Base-by-base conservation (phyloP, 495 filamentous ascomycete genomes). In the Penicillium crystallinum region DNA sequence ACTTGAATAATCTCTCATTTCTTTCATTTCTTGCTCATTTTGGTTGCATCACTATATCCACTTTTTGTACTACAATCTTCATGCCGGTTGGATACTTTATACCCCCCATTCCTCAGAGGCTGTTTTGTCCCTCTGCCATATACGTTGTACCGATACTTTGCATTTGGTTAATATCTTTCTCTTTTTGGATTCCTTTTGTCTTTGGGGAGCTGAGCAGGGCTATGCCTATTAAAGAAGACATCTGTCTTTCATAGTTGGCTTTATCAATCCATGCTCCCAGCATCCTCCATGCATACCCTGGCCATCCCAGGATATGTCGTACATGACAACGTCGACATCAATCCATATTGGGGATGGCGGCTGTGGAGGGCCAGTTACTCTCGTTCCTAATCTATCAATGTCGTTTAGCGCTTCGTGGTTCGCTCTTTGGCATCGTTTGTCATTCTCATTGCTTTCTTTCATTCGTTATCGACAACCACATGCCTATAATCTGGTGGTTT, bases 1-100 rank as follows among this genome's bases (percentile, higher is more conserved):
- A 18, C 59, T 87, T 37, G 79, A 81, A 54, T 78, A 57, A 69
- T 45, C 38, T 46, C 37, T 48, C 46, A 12, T 46, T 37, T 33
- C 7, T 29, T 29, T 25, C n/a, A 52, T 34, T 15, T 9, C 39
- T 25, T 55, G 9, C 19, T 42, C 30, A 6, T n/a, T 22, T 31
- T 40, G 27, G 17, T 55, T 51, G 35, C 35, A 31, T 53, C 39
- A 41, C 27, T 41, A 31, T 47, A 33, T 53, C 33, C 39, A 34
- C 23, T 9, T 47, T 40, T 47, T 23, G 42, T 53, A 22, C 34
- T 39, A 36, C 45, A 31, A 42, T 42, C 27, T 42, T 41, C n/a
- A 39, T 30, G 15, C 18, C 29, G 27, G 22, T 42, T 34, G 45
- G 45, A 47, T 47, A 36, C 18, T 14, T 41, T 42, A 50, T 50